Percentiles rank a stretch among this genome's conserved stretches.
These are phyloP conservation scores for Mrakia hoshinonis DNA, from an alignment of 768 basidiomycete species.

Conservation along the genomic window DNA sequence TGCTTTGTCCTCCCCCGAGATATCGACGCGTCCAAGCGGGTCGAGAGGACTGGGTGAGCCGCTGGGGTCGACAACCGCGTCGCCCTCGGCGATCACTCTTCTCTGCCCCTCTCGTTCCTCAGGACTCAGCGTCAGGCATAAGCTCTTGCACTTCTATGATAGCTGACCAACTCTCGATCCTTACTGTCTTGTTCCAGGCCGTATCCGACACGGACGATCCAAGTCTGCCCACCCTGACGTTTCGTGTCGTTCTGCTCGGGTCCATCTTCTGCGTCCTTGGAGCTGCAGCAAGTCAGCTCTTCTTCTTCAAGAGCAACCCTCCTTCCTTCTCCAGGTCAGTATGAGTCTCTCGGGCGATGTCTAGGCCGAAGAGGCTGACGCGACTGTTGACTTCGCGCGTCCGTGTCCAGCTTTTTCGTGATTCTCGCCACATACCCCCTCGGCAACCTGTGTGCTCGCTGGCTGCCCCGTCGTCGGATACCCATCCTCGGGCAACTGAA, in stretches of 20 bases:
- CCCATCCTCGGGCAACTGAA: constrained; percentile 35
- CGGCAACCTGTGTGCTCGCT: constrained; percentile 36
- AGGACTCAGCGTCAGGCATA: too few relatives aligned
- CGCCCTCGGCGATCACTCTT: too few relatives aligned
- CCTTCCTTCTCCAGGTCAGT: constrained; percentile 31
- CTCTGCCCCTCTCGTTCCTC: too few relatives aligned
- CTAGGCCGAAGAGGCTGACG: constrained; percentile 32
- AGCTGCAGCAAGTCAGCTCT: constrained; percentile 38
- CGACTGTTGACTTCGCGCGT: constrained; percentile 1
- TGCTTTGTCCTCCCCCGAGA: too few relatives aligned
- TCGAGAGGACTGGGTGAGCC: not conserved
- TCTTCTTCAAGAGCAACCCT: constrained; percentile 40
- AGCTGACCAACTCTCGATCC: not conserved
- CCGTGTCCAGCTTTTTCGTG: constrained; percentile 40
- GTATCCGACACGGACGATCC: constrained; percentile 41
- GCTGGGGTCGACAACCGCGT: too few relatives aligned
- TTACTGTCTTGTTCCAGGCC: constrained; percentile 28
- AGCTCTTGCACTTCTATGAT: too few relatives aligned
- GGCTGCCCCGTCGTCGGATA: constrained; percentile 33
- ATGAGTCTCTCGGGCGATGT: not conserved
- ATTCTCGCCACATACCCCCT: constrained; percentile 41
- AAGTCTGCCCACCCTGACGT: constrained; percentile 37
- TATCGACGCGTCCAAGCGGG: not conserved
- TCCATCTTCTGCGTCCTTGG: constrained; percentile 39
- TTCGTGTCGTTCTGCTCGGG: constrained; percentile 39